Conservation (phyloP, 2,329 filamentous ascomycete genomes). For the Stagonosporopsis rhizophila region DNA sequence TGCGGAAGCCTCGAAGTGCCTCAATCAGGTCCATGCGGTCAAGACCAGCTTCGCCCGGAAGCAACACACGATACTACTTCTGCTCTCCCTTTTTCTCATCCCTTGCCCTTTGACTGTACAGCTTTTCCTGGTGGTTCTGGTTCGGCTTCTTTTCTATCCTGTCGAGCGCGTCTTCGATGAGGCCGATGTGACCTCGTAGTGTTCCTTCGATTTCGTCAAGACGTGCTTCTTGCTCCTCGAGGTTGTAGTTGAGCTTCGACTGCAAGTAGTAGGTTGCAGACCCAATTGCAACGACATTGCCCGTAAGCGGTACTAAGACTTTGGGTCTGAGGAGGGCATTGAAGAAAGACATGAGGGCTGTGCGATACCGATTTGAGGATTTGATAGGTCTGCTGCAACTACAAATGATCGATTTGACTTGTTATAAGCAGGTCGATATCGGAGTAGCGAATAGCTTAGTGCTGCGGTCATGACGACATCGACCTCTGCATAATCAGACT, state of each 20-base stretch:
- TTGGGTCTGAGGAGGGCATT: slow-evolving; percentile 9
- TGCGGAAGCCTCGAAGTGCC: not conserved
- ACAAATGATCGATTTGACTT: no score
- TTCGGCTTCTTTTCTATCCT: slow-evolving; percentile 53
- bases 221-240: slow-evolving; percentile 57
- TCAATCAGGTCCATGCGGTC: not conserved
- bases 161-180: slow-evolving; percentile 57
- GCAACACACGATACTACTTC: not conserved
- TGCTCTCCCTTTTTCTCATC: slow-evolving; percentile 25
- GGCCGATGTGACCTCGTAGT: slow-evolving; percentile 55
- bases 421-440: not conserved
- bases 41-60: not conserved
- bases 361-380: not conserved
- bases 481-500: not conserved
- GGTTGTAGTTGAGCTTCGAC: slow-evolving; percentile 52
- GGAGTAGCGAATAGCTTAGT: not conserved
- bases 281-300: slow-evolving; percentile 31
- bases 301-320: slow-evolving; percentile 17
- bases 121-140: slow-evolving; percentile 47
- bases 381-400: not conserved
- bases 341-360: slow-evolving; percentile 14
- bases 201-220: slow-evolving; percentile 59
- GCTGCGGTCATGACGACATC: slow-evolving; percentile 14
- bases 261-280: slow-evolving; percentile 35
- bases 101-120: slow-evolving; percentile 34